A percentile compares a stretch with the other conserved stretches of the same genome.
Evolutionary conservation across 23 red algal species (phyloP).

Genomic region (Gracilaria domingensis): DNA sequence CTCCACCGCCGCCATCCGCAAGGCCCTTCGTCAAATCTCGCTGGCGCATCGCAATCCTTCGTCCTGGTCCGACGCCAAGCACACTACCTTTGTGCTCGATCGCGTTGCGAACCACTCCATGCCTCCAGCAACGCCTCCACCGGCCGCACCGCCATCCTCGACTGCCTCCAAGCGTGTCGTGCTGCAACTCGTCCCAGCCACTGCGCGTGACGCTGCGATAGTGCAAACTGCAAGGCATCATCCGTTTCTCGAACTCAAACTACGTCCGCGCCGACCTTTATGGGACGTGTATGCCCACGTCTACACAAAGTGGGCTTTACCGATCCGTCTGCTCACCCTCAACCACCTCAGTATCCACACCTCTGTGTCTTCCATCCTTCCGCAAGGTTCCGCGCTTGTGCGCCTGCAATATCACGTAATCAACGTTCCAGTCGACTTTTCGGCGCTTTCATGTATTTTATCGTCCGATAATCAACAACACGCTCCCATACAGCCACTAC

Average conservation of each 20-base stretch:
- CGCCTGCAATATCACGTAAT: constrained; percentile 15
- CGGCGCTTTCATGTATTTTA: constrained; percentile 2
- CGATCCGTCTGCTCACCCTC: constrained; percentile 21
- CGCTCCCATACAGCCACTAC: neutral
- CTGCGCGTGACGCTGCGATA: neutral
- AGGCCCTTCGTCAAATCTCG: neutral
- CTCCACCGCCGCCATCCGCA: neutral
- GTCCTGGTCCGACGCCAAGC: constrained; percentile 5
- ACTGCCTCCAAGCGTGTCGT: neutral
- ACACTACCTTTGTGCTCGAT: neutral
- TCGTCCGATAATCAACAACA: neutral
- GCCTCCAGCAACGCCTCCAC: neutral
- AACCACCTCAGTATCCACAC: constrained; percentile 15
- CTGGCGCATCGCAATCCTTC: neutral
- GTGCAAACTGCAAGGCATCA: neutral
- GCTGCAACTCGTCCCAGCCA: constrained; percentile 12
- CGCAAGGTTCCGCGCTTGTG: neutral
- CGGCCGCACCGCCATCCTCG: neutral
- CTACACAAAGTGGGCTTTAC: constrained; percentile 19
- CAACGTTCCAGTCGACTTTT: constrained; percentile 3
- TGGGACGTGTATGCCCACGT: constrained; percentile 45
- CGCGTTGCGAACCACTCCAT: neutral
- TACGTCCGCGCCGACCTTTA: neutral
- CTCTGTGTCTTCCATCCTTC: constrained; percentile 1
- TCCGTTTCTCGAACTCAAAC: constrained; percentile 29